Conservation (phyloP, 2,329 filamentous ascomycete species). For the Triangularia setosa region DNA sequence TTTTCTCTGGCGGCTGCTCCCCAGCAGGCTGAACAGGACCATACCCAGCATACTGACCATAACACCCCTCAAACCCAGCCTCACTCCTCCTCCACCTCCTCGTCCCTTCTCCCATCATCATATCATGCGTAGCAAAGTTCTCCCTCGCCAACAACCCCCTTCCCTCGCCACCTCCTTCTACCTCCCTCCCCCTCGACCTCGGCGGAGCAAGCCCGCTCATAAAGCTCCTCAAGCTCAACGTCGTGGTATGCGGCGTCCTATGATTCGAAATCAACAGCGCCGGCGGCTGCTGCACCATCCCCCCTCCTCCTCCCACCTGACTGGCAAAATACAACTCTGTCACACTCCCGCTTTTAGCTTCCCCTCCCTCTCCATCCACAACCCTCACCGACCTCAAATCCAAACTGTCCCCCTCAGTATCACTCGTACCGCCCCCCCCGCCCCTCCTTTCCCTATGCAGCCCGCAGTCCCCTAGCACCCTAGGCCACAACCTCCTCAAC, state of each 20-base stretch:
- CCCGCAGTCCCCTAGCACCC: constrained; percentile 20
- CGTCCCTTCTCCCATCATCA: neutral
- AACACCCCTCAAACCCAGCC: constrained; percentile 25
- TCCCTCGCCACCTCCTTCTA: constrained; percentile 14
- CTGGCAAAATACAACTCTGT: constrained; percentile 9
- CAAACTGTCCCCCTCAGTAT: constrained; percentile 21
- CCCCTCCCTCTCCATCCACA: constrained; percentile 10
- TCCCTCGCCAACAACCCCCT: constrained; percentile 22
- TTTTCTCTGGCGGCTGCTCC: neutral
- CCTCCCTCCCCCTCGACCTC: constrained; percentile 23
- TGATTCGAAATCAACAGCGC: constrained; percentile 14
- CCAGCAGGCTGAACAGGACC: neutral
- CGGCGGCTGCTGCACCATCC: constrained; percentile 20
- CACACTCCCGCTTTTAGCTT: constrained; percentile 18
- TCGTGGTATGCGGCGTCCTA: constrained; percentile 26
- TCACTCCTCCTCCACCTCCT: constrained; percentile 22
- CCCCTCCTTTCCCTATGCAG: constrained; percentile 1
- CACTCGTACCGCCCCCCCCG: neutral
- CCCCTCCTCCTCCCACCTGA: constrained; percentile 2
- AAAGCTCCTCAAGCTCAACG: constrained; percentile 29
- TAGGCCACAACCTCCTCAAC: constrained; percentile 28
- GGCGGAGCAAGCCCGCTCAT: constrained; percentile 21
- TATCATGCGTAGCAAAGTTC: constrained; percentile 15
- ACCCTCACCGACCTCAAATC: constrained; percentile 32
- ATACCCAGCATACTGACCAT: constrained; percentile 23